Base-by-base conservation (phyloP, 2,329 filamentous ascomycete species). In the Rutstroemia sp. region DNA sequence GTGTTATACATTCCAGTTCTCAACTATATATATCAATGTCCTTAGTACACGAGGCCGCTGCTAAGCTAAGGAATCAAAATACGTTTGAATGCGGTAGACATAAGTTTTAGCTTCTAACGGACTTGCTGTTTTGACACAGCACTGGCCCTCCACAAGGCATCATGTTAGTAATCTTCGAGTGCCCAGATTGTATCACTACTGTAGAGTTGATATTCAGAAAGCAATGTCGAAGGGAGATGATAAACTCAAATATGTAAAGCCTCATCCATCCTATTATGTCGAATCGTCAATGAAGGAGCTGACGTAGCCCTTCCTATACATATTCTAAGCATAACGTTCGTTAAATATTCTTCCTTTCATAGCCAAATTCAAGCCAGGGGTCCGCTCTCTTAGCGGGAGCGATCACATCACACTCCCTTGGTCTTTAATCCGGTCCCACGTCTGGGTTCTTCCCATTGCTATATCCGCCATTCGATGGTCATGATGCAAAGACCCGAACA, bases 401-500 rank as follows among this genome's bases (percentile, higher is more conserved):
- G 25, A 47, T 18, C 23, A 16, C 44, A 19, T 25, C 44, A 23
- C 19, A 47, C 44, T 30, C 44, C 44, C n/a, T n/a, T 34, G 30
- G 10, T 12, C 16, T 19, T 42, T 14, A 42, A 42, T n/a, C 18
- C 39, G 16, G 16, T 18, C 16, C 39, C 18, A 8, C 44, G 14
- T 47, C 21, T 5, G 44, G 21, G 21, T 7, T 47, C 16, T 12
- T 47, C 23, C 44, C 23, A 47, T 25, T 47, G 44, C 21, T 30
- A 47, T 25, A 54, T 30, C 44, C 19, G 8, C 18, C 19, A 18
- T 23, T 7, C 41, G 30, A 44, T 23, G 10, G 51, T 69, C 63
- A 70, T 63, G 67, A 69, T 61, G 89, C 88, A 74, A 92, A 95
- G 53, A 95, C 82, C 65, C 88, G 80, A 61, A 95, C 81, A 63